phyloP scores from a whole-genome alignment of 176 grass and related monocot species.

The Dactylis glomerata region DNA sequence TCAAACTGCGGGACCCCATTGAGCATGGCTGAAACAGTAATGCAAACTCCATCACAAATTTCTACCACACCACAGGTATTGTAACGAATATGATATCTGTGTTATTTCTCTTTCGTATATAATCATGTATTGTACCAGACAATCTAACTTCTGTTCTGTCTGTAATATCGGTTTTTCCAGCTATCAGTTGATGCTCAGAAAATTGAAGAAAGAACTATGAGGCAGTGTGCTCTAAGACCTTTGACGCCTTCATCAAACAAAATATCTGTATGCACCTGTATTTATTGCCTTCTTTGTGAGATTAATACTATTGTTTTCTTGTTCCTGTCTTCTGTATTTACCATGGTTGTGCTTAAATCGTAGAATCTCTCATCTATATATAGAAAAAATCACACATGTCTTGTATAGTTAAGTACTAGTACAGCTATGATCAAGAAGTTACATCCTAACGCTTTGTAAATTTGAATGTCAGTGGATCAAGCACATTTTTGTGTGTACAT shows the following conservation, averaged over 20 bases:
- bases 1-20: slow-evolving; percentile 24
- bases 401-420: slow-evolving; percentile 1
- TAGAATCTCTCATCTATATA: too few species aligned
- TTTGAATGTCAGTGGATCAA: not conserved
- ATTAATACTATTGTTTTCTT: slow-evolving; percentile 15
- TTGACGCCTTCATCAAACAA: slow-evolving; percentile 62
- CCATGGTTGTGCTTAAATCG: not conserved
- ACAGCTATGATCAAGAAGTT: not conserved
- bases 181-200: slow-evolving; percentile 55
- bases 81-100: slow-evolving; percentile 3
- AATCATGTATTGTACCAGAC: not conserved
- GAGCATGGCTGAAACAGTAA: slow-evolving; percentile 79
- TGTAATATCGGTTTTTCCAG: slow-evolving; percentile 20
- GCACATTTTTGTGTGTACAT: not conserved
- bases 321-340: not conserved
- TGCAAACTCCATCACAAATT: slow-evolving; percentile 54
- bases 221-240: slow-evolving; percentile 67
- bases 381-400: not conserved
- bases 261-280: slow-evolving; percentile 46
- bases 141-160: not conserved
- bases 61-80: slow-evolving; percentile 59
- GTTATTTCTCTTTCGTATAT: not conserved
- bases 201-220: slow-evolving; percentile 67
- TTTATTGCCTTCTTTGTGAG: not conserved
- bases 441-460: not conserved